phyloP scores from a whole-genome alignment of 495 filamentous ascomycete species.

The Lophiostoma macrostomum region DNA sequence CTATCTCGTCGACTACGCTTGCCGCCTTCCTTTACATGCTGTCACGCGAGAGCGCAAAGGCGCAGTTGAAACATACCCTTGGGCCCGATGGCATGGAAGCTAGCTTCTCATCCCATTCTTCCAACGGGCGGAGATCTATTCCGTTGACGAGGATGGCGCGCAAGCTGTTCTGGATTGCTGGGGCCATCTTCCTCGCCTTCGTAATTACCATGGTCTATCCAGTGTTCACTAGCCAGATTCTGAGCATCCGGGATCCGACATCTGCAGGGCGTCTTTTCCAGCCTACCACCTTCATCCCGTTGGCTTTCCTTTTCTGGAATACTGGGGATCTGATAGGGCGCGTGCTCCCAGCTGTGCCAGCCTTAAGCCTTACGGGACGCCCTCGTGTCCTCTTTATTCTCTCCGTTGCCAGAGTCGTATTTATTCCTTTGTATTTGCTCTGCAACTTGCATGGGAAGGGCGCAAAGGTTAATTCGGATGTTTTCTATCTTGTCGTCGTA shows the following conservation, averaged over 20 bases:
- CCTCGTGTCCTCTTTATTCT: conserved; percentile 63
- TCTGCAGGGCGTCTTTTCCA: conserved; percentile 60
- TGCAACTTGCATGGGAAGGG: conserved; percentile 76
- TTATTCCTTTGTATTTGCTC: conserved; percentile 82
- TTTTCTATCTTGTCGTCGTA: conserved; percentile 82
- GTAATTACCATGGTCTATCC: conserved; percentile 89
- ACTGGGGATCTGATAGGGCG: conserved; percentile 78
- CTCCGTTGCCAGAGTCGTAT: conserved; percentile 59
- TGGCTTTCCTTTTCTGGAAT: conserved; percentile 94
- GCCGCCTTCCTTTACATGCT: conserved; percentile 62
- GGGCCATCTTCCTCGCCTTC: conserved; percentile 74
- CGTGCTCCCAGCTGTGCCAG: conserved; percentile 62
- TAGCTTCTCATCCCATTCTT: not conserved
- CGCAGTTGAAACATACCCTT: conserved; percentile 16
- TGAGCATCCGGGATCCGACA: conserved; percentile 51
- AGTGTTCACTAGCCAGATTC: conserved; percentile 80
- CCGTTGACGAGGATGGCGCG: conserved; percentile 62
- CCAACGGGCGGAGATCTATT: conserved; percentile 55
- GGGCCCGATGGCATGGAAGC: conserved; percentile 36
- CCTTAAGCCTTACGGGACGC: conserved; percentile 56
- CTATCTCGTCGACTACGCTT: conserved; percentile 55
- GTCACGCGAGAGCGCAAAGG: conserved; percentile 44
- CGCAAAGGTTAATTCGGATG: conserved; percentile 70
- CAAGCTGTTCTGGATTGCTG: conserved; percentile 70
- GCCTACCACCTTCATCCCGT: conserved; percentile 76